These are phyloP conservation scores for Stylosanthes scabra DNA, from an alignment of 331 rosid species.

Conservation along the genomic window DNA sequence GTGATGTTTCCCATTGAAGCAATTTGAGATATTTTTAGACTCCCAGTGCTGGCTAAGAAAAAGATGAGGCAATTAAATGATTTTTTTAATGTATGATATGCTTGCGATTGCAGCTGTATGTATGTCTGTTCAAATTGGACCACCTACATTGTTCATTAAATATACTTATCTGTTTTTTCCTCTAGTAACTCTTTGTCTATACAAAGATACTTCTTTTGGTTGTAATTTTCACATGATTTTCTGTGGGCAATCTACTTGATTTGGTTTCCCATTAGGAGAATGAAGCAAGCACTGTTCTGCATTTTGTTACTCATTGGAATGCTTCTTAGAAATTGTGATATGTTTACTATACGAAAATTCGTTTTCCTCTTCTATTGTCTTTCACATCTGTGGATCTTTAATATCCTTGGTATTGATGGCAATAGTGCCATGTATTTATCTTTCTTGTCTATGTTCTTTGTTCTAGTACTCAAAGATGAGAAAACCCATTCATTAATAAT, in stretches of 20 bases:
- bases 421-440: neutral
- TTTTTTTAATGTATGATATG: constrained; percentile 22
- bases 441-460: neutral
- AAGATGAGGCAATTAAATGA: constrained; percentile 2
- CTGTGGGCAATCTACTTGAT: constrained; percentile 5
- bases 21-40: neutral
- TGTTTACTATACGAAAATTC: neutral
- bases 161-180: constrained; percentile 2
- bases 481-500: constrained; percentile 27
- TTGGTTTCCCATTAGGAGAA: constrained; percentile 10
- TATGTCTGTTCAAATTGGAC: constrained; percentile 7
- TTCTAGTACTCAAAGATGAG: constrained; percentile 12
- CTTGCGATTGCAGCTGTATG: neutral
- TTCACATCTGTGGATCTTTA: neutral
- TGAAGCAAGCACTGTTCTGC: neutral
- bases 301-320: neutral
- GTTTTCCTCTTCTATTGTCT: neutral
- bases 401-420: constrained; percentile 2
- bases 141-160: neutral
- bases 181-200: neutral
- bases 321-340: constrained; percentile 2
- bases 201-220: neutral
- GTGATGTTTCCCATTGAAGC: neutral
- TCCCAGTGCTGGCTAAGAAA: neutral
- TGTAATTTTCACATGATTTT: neutral